phyloP scores from a whole-genome alignment of 345 rosid species.

The Xanthoceras sorbifolium region DNA sequence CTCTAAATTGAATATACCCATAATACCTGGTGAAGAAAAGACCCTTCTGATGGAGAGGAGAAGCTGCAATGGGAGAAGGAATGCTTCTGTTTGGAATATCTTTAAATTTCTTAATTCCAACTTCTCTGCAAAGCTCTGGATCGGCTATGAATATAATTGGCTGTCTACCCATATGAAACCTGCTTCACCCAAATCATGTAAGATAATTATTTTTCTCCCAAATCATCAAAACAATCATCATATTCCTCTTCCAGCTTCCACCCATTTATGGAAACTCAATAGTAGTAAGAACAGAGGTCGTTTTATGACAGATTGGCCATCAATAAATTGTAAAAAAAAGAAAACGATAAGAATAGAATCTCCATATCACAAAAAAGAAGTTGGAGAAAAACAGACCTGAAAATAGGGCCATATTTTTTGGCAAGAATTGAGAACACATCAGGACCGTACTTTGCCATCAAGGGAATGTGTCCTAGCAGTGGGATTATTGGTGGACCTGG shows the following conservation, averaged over 20 bases:
- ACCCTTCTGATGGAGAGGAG: conserved; percentile 94
- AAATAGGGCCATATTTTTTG: conserved; percentile 78
- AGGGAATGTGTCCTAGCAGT: conserved; percentile 75
- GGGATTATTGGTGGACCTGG: conserved; percentile 62
- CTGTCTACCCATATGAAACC: conserved; percentile 99
- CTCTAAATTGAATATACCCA: no score
- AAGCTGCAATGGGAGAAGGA: conserved; percentile 89
- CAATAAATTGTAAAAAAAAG: neutral
- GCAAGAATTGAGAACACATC: conserved; percentile 82
- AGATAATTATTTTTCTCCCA: no score
- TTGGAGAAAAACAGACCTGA: conserved; percentile 57
- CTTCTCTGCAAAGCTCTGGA: conserved; percentile 84
- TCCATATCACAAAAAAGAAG: neutral
- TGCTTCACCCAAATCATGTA: conserved; percentile 26
- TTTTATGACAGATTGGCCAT: no score
- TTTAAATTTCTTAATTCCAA: conserved; percentile 89
- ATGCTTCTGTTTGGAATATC: conserved; percentile 84
- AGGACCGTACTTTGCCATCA: conserved; percentile 84
- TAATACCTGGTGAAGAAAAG: conserved; percentile 94
- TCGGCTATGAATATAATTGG: conserved; percentile 83
- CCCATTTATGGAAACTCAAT: no score
- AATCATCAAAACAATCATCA: no score
- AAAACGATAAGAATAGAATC: neutral
- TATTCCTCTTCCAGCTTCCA: no score
- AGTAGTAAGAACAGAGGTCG: no score